Conservation (phyloP, 805 yeast species). For the Cyberlindnera mrakii region DNA sequence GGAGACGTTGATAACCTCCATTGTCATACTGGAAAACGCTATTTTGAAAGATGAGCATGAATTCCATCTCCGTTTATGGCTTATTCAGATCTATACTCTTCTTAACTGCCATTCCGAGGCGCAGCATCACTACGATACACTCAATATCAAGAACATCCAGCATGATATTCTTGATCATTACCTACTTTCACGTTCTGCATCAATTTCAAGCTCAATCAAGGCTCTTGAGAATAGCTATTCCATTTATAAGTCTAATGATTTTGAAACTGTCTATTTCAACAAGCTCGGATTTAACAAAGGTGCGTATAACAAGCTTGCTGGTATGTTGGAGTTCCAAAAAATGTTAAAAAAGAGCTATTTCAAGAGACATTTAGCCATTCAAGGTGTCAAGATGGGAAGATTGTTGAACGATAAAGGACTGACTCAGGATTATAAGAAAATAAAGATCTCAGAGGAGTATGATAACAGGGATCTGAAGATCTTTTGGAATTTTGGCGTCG, state of each 20-base stretch:
- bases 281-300: slow-evolving; percentile 49
- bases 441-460: slow-evolving; percentile 7
- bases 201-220: slow-evolving; percentile 37
- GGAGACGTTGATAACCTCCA: slow-evolving; percentile 31
- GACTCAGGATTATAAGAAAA: slow-evolving; percentile 25
- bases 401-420: slow-evolving; percentile 24
- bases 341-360: slow-evolving; percentile 42
- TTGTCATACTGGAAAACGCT: slow-evolving; percentile 54
- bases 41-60: slow-evolving; percentile 58
- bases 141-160: slow-evolving; percentile 73
- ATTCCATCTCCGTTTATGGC: slow-evolving; percentile 66
- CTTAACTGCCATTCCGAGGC: slow-evolving; percentile 53
- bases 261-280: slow-evolving; percentile 44
- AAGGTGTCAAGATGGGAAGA: slow-evolving; percentile 24
- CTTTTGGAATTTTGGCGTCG: slow-evolving; percentile 45
- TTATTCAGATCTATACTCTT: slow-evolving; percentile 53
- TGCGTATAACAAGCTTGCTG: slow-evolving; percentile 60
- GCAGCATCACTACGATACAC: slow-evolving; percentile 38
- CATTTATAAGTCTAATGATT: slow-evolving; percentile 49
- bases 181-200: slow-evolving; percentile 41
- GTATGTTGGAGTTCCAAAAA: slow-evolving; percentile 55
- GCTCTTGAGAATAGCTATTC: slow-evolving; percentile 33
- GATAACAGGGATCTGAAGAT: slow-evolving; percentile 61
- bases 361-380: slow-evolving; percentile 22
- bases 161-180: slow-evolving; percentile 60